phyloP scores from a whole-genome alignment of 1,139 yeast genomes.

The Saccharomycopsis crataegensis region DNA sequence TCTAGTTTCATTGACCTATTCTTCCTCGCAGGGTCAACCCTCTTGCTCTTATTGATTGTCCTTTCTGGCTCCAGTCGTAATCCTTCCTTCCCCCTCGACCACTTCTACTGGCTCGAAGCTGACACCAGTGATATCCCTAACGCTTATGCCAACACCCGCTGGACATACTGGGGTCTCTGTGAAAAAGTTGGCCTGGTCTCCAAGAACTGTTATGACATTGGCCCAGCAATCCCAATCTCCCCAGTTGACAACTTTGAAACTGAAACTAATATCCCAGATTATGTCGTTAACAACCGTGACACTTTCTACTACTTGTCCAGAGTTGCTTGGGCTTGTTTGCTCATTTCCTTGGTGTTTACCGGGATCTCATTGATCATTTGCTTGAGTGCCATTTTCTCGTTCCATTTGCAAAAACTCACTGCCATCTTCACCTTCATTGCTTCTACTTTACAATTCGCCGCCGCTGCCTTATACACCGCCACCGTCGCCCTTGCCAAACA shows the following conservation, averaged over 20 bases:
- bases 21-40: conserved; percentile 38
- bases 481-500: conserved; percentile 56
- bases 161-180: conserved; percentile 85
- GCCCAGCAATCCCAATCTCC: conserved; percentile 60
- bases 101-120: conserved; percentile 65
- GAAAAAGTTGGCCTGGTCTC: conserved; percentile 27
- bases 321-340: conserved; percentile 59
- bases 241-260: conserved; percentile 65
- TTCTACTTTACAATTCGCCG: conserved; percentile 47
- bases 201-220: conserved; percentile 31
- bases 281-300: conserved; percentile 48
- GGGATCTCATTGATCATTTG: conserved; percentile 39
- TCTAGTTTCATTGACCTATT: conserved; percentile 20
- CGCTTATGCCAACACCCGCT: conserved; percentile 52
- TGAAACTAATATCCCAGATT: conserved; percentile 41
- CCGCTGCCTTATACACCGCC: conserved; percentile 62
- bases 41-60: conserved; percentile 53
- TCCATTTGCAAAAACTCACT: conserved; percentile 44
- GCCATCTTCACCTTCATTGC: conserved; percentile 47
- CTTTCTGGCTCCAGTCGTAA: conserved; percentile 58
- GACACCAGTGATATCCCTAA: conserved; percentile 50
- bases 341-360: conserved; percentile 53
- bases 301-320: conserved; percentile 63
- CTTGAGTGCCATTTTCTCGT: conserved; percentile 35
- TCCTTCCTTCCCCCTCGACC: conserved; percentile 45